These are phyloP conservation scores for Viola odorata DNA, from an alignment of 345 rosid species.

Conservation along the genomic window DNA sequence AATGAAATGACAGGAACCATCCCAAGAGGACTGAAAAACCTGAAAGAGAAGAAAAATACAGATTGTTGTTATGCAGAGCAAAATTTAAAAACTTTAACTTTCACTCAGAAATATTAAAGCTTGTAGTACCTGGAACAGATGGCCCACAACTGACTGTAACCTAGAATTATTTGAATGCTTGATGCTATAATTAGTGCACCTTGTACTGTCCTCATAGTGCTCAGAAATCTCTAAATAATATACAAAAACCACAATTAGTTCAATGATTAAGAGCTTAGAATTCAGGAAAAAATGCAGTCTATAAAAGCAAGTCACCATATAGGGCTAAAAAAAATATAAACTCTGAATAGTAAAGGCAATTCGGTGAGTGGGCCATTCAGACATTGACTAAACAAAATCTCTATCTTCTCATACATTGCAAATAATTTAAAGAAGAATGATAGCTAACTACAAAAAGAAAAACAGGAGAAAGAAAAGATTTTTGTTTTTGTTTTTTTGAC, in stretches of 20 bases:
- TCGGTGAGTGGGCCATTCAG: constrained; percentile 24
- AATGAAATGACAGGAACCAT: constrained; percentile 96
- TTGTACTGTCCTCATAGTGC: constrained; percentile 97
- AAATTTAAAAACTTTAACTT: too few relatives aligned
- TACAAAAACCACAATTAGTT: constrained; percentile 5
- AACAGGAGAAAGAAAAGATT: not conserved
- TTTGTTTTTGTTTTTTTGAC: constrained; percentile 15
- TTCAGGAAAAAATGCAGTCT: not conserved
- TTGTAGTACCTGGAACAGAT: constrained; percentile 76
- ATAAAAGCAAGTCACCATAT: not conserved
- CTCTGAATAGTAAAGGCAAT: constrained; percentile 3
- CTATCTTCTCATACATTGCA: not conserved
- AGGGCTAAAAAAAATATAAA: too few relatives aligned
- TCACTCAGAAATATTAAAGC: not conserved
- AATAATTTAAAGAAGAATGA: too few relatives aligned
- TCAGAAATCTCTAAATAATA: constrained; percentile 62
- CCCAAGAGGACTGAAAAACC: constrained; percentile 97
- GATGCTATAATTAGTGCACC: constrained; percentile 96
- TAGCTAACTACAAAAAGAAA: not conserved
- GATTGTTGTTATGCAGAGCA: not conserved
- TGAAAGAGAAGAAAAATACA: constrained; percentile 22
- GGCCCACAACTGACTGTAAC: constrained; percentile 94
- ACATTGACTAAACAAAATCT: constrained; percentile 22
- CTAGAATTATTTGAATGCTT: constrained; percentile 87
- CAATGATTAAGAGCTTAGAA: too few relatives aligned